Conservation (phyloP, 805 yeast species). For the Starmera amethionina region DNA sequence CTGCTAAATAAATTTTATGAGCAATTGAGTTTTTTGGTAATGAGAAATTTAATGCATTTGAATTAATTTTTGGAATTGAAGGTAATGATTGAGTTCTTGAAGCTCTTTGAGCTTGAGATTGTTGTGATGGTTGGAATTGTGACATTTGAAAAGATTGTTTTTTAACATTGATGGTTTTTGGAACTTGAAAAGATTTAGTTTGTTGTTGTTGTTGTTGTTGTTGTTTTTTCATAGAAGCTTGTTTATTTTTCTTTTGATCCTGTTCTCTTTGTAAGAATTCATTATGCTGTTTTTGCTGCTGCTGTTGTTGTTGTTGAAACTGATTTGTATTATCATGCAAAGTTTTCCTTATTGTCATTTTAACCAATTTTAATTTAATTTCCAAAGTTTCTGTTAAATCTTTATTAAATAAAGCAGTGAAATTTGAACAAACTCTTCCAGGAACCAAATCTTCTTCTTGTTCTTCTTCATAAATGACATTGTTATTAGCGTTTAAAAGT, state of each 20-base stretch:
- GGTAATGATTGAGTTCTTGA: conserved; percentile 36
- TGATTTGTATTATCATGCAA: background rate
- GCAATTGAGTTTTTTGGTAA: conserved; percentile 19
- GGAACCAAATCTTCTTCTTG: conserved; percentile 33
- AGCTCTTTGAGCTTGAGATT: conserved; percentile 38
- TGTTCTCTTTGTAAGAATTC: conserved; percentile 1
- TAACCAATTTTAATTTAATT: conserved; percentile 37
- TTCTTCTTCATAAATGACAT: conserved; percentile 5
- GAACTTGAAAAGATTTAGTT: background rate
- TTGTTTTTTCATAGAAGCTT: background rate
- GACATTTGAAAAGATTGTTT: conserved; percentile 2
- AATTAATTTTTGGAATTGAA: conserved; percentile 8
- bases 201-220: conserved; percentile 1
- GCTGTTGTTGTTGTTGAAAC: conserved; percentile 2
- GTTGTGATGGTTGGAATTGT: conserved; percentile 17
- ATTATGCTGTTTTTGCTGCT: conserved; percentile 5
- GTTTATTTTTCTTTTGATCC: background rate
- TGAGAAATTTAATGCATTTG: conserved; percentile 1
- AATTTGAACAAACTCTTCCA: conserved; percentile 47
- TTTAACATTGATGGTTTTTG: conserved; percentile 1
- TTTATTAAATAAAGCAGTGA: conserved; percentile 33
- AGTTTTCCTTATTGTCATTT: conserved; percentile 4
- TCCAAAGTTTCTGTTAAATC: conserved; percentile 43
- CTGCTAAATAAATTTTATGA: conserved; percentile 18
- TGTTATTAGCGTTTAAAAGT: conserved; percentile 9